Evolutionary conservation across 495 filamentous ascomycete species (phyloP).

Genomic region (Penicillium cosmopolitanum): DNA sequence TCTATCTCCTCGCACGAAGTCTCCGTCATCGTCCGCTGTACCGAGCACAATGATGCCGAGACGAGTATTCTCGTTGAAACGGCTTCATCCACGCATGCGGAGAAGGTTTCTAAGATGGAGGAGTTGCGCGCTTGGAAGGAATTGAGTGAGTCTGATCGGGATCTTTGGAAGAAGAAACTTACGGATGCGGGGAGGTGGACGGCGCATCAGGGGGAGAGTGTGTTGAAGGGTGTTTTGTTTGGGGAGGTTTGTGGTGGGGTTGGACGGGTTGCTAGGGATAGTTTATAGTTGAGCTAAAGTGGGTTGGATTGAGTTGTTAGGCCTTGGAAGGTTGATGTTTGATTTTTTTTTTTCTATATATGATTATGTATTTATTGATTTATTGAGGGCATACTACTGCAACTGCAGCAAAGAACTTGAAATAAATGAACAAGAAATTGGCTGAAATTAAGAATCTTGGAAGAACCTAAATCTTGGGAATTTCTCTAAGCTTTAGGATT

Average conservation of each 20-base stretch:
- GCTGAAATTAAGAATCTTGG: neutral
- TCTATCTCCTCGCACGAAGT: conserved; percentile 16
- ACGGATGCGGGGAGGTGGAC: conserved; percentile 74
- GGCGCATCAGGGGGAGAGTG: conserved; percentile 68
- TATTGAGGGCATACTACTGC: neutral
- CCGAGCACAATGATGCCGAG: conserved; percentile 20
- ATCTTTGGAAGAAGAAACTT: conserved; percentile 70
- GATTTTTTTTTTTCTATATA: neutral
- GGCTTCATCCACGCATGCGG: conserved; percentile 8
- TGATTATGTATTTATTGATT: neutral
- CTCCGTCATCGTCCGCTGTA: conserved; percentile 33
- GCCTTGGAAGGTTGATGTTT: neutral
- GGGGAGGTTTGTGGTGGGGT: conserved; percentile 64
- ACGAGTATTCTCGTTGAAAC: conserved; percentile 32
- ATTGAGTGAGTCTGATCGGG: conserved; percentile 58
- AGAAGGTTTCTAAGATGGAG: conserved; percentile 21
- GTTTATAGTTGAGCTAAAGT: neutral
- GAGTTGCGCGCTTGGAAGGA: conserved; percentile 68
- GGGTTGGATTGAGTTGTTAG: conserved; percentile 11
- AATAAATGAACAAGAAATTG: too few relatives aligned
- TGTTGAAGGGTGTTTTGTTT: conserved; percentile 78
- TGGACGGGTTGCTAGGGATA: conserved; percentile 47
- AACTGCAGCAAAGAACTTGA: too few relatives aligned
- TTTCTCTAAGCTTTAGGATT: too few relatives aligned
- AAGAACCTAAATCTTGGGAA: neutral